Evolutionary conservation across 805 yeast genomes (phyloP).

Genomic region (Kazachstania africana): DNA sequence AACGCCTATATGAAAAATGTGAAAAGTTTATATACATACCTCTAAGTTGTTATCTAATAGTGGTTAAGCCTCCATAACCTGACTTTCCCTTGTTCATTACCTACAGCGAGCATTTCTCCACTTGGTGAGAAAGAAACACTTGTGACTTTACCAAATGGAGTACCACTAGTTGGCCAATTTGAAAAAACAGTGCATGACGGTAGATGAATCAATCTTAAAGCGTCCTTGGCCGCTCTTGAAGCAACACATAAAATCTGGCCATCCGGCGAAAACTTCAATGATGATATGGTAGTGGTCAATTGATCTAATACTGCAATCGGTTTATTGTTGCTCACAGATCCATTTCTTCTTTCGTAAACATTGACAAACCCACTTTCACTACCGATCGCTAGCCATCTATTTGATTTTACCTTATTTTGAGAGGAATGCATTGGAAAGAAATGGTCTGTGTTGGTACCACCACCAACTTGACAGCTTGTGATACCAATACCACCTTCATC

Average conservation of each 20-base stretch:
- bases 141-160: slow-evolving; percentile 93
- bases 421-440: slow-evolving; percentile 13
- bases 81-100: slow-evolving; percentile 83
- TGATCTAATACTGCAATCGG: slow-evolving; percentile 65
- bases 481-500: slow-evolving; percentile 82
- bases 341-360: slow-evolving; percentile 50
- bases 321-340: slow-evolving; percentile 12
- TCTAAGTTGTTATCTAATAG: slow-evolving; percentile 30
- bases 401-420: slow-evolving; percentile 19
- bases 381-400: slow-evolving; percentile 84
- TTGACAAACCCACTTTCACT: slow-evolving; percentile 81
- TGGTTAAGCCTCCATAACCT: slow-evolving; percentile 85
- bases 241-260: slow-evolving; percentile 85
- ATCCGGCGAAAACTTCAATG: slow-evolving; percentile 65
- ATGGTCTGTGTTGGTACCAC: slow-evolving; percentile 28
- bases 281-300: slow-evolving; percentile 68
- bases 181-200: slow-evolving; percentile 78
- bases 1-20: too few relatives aligned
- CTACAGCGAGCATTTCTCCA: slow-evolving; percentile 75
- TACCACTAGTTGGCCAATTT: slow-evolving; percentile 96
- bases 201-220: slow-evolving; percentile 74
- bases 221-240: slow-evolving; percentile 74
- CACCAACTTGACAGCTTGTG: slow-evolving; percentile 66
- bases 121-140: slow-evolving; percentile 67
- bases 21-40: too few relatives aligned